Base-by-base conservation (phyloP, 1,139 yeast species). In the Debaryomycetaceae sp. region DNA sequence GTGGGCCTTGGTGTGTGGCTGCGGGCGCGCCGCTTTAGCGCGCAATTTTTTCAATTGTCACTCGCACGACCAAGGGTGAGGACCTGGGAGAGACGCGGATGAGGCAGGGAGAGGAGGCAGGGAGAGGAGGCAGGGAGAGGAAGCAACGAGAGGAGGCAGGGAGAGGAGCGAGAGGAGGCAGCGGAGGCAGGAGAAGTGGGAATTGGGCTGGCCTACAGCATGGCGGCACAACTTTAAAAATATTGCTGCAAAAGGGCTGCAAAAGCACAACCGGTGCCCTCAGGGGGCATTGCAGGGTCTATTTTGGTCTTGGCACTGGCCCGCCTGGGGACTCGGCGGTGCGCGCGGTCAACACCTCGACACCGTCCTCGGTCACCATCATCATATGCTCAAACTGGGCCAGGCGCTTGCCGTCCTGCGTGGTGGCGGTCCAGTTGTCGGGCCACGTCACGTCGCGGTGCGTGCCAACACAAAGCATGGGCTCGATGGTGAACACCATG, bases 381-480 rank as follows among this genome's bases (percentile, higher is more conserved):
- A 93, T 51, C 54, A 94, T 89, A 53, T 93, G 97, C 60, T 93
- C 94, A 48, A 93, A 93, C 58, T 93, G 99, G 1, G 99, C 98
- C 43, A 91, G 80, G 38, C 72, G 65, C 51, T 78, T 76, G 34
- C 97, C 97, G 52, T 91, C 97, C 34, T 75, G 78, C 13, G 97
- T 91, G 16, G 78, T 75, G 1, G 95, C 76, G 9, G 99, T 93
- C 99, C 99, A 93, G 58, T 85, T 84, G 56, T 93, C 99, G 1
- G 98, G 98, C 99, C 99, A 93, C 32, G 79, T 68, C 37, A 73
- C 61, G 56, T 89, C 98, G 48, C 75, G 75, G 62, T 76, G 81
- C 1, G 82, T 65, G n/a, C 98, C 98, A 42, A 81, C 65, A 51
- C 86, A 83, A 46, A 93, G 74, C 99, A 93, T 93, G 28, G 99